These are phyloP conservation scores for Plasmodium cynomolgi DNA, from an alignment of 169 alveolate genomes.

Conservation along the genomic window DNA sequence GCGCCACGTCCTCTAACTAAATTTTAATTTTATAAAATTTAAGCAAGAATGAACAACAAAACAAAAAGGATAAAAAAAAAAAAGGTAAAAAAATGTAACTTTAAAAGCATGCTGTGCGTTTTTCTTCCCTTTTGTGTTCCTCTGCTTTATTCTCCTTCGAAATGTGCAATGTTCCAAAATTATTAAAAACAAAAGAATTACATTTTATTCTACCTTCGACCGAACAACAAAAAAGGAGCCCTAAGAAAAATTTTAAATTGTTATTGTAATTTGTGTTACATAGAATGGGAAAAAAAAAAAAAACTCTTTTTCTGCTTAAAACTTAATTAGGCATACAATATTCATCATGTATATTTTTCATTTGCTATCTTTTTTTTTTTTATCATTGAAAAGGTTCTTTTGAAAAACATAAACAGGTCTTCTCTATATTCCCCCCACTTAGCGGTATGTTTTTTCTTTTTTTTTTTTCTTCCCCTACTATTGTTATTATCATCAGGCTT, in stretches of 20 bases:
- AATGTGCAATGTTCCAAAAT: not conserved
- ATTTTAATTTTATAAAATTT: not conserved
- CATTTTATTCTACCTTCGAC: constrained; percentile 25
- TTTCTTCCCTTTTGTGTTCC: not conserved
- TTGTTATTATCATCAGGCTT: constrained; percentile 68
- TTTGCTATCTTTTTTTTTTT: not conserved
- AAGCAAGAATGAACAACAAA: not conserved
- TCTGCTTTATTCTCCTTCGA: not conserved
- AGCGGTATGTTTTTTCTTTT: not conserved
- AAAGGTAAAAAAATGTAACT: not conserved
- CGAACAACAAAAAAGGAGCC: constrained; percentile 52
- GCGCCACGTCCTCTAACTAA: not conserved
- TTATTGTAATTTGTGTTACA: not conserved
- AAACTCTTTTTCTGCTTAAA: not conserved
- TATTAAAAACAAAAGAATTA: constrained; percentile 13
- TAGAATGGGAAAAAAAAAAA: not conserved
- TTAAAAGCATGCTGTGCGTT: not conserved
- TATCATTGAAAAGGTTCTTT: not conserved
- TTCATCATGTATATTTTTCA: not conserved
- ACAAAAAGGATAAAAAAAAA: not conserved
- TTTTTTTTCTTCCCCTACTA: constrained; percentile 5
- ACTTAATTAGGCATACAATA: not conserved
- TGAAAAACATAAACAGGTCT: not conserved
- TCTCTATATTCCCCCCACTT: not conserved
- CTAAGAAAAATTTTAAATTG: constrained; percentile 17